Percentiles rank a stretch among this genome's conserved stretches.
phyloP scores from a whole-genome alignment of 2,329 filamentous ascomycete genomes.

The Talaromyces sp. region DNA sequence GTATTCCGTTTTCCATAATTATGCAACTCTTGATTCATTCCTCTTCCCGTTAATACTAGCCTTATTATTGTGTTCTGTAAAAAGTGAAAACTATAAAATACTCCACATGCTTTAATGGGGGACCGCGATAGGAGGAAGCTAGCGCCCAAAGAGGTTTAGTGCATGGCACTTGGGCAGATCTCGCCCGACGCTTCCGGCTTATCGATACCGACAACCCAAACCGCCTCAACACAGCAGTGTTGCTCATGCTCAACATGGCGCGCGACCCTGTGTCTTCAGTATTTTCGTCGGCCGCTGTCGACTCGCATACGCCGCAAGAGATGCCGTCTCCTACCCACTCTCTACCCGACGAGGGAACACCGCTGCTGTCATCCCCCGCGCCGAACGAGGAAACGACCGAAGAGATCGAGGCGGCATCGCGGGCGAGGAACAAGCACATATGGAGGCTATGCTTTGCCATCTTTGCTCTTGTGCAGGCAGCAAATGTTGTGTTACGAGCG shows the following conservation, averaged over 20 bases:
- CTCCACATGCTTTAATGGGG: background rate
- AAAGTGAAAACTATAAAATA: too few relatives aligned
- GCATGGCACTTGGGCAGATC: background rate
- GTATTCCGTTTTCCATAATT: too few relatives aligned
- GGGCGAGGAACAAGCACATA: constrained; percentile 4
- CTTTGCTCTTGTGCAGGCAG: constrained; percentile 11
- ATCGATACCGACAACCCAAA: background rate
- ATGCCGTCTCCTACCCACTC: background rate
- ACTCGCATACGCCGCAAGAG: background rate
- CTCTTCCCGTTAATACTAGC: too few relatives aligned
- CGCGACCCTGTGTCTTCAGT: constrained; percentile 9
- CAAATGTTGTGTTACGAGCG: constrained; percentile 9
- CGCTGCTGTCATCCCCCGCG: background rate
- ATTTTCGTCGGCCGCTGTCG: background rate
- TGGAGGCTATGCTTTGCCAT: constrained; percentile 11
- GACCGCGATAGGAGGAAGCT: background rate
- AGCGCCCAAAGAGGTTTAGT: background rate
- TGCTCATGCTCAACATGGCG: constrained; percentile 4
- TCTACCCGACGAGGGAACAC: background rate
- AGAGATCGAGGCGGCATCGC: constrained; percentile 2
- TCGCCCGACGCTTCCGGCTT: background rate
- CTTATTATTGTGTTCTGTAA: too few relatives aligned
- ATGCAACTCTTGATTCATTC: too few relatives aligned
- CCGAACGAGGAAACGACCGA: background rate
- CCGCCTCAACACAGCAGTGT: background rate